A percentile compares a stretch with the other conserved stretches of the same genome.
Evolutionary conservation across 208 protist species (phyloP).

Genomic region (Leishmania tropica): DNA sequence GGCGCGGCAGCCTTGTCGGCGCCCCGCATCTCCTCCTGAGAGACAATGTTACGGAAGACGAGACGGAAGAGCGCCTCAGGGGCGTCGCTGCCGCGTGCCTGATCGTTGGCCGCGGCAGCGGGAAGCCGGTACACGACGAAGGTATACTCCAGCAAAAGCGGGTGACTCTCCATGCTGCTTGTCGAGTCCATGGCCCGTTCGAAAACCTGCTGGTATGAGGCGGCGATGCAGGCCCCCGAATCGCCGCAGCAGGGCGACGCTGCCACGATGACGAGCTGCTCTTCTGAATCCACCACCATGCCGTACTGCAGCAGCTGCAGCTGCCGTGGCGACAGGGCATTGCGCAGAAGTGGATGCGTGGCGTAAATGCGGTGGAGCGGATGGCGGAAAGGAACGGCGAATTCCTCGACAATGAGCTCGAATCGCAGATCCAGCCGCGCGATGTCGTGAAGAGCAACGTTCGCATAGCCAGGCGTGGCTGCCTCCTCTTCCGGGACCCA

Average conservation of each 20-base stretch:
- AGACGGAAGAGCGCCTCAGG: constrained; percentile 71
- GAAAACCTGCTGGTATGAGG: constrained; percentile 65
- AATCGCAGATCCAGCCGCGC: constrained; percentile 63
- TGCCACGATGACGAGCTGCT: constrained; percentile 66
- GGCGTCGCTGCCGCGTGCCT: constrained; percentile 6
- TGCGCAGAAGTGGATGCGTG: constrained; percentile 56
- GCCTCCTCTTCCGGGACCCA: constrained; percentile 41
- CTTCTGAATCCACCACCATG: constrained; percentile 66
- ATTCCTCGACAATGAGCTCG: constrained; percentile 63
- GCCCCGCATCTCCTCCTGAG: background rate
- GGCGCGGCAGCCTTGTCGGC: constrained; percentile 32
- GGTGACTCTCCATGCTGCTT: constrained; percentile 45
- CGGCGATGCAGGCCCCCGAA: constrained; percentile 50
- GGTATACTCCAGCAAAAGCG: constrained; percentile 76
- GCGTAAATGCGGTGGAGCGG: constrained; percentile 57
- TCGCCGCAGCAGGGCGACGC: constrained; percentile 58
- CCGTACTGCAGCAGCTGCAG: constrained; percentile 88
- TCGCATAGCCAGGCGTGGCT: constrained; percentile 4
- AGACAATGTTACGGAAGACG: constrained; percentile 80
- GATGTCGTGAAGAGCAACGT: constrained; percentile 48
- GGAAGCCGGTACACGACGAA: constrained; percentile 80
- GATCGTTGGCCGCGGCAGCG: background rate
- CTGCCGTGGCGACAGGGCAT: constrained; percentile 65
- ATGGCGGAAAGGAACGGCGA: constrained; percentile 55
- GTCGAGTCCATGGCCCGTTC: constrained; percentile 19